A percentile compares a stretch with the other conserved stretches of the same genome.
Evolutionary conservation across 2,329 filamentous ascomycete genomes (phyloP).

Genomic region (Dactylellina sp.): DNA sequence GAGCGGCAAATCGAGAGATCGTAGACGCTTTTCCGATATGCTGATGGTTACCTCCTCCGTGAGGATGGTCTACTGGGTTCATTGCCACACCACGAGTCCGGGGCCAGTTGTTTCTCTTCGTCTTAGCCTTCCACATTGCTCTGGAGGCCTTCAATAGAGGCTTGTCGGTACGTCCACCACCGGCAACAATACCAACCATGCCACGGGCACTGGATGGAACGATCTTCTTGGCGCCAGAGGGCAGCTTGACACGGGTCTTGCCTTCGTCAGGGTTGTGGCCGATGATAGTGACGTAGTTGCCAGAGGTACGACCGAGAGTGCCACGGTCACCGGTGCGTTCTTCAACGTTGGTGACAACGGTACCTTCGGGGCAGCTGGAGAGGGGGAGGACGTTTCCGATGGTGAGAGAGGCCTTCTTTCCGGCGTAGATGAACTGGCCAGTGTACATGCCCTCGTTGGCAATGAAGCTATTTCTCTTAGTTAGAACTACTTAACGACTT

Average conservation of each 20-base stretch:
- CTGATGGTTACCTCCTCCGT: constrained; percentile 99
- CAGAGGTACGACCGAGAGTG: constrained; percentile 93
- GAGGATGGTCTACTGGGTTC: constrained; percentile 99
- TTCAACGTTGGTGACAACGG: constrained; percentile 98
- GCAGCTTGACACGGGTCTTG: constrained; percentile 99
- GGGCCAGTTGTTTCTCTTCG: constrained; percentile 99
- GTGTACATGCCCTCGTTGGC: constrained; percentile 99
- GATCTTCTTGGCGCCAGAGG: constrained; percentile 97
- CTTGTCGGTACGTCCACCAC: constrained; percentile 99
- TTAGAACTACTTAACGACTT: constrained; percentile 14
- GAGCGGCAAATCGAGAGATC: constrained; percentile 96
- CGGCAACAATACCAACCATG: constrained; percentile 99
- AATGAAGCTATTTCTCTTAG: constrained; percentile 75
- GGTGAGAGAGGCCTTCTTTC: constrained; percentile 96
- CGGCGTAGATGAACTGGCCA: constrained; percentile 99
- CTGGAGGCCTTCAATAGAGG: constrained; percentile 98
- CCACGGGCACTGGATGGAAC: constrained; percentile 90
- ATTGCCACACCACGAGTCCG: constrained; percentile 99
- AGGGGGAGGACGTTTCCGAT: constrained; percentile 98
- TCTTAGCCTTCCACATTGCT: constrained; percentile 99
- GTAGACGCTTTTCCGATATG: constrained; percentile 99
- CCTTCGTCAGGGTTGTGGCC: constrained; percentile 98
- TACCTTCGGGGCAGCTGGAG: constrained; percentile 96
- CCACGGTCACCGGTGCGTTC: constrained; percentile 98
- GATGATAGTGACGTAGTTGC: constrained; percentile 98